Conservation (phyloP, 495 filamentous ascomycete genomes). For the Collariella sp. region DNA sequence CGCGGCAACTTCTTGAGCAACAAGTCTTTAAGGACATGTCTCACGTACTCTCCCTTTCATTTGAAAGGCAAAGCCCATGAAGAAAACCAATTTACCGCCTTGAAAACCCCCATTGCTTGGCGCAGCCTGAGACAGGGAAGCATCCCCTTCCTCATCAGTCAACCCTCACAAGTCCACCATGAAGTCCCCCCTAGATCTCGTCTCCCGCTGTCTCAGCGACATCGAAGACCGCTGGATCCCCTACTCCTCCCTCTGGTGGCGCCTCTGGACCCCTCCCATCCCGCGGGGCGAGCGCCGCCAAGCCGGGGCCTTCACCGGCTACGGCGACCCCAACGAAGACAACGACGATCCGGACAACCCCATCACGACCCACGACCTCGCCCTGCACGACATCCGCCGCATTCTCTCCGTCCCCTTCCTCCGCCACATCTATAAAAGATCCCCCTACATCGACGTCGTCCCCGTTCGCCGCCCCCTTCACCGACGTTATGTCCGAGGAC, state of each 20-base stretch:
- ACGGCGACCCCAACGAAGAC: not conserved
- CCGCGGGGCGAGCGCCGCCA: constrained; percentile 11
- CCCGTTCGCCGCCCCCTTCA: constrained; percentile 3
- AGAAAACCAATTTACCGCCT: too few relatives aligned
- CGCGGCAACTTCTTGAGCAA: too few relatives aligned
- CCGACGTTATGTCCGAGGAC: not conserved
- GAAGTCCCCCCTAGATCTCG: constrained; percentile 7
- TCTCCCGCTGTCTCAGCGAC: constrained; percentile 5
- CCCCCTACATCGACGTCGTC: constrained; percentile 14
- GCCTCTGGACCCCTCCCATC: constrained; percentile 13
- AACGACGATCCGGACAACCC: not conserved
- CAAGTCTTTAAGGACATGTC: too few relatives aligned
- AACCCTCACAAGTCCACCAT: too few relatives aligned
- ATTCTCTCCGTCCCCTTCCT: constrained; percentile 1
- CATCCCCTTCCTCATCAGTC: too few relatives aligned
- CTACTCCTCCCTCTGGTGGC: constrained; percentile 14
- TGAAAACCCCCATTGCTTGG: too few relatives aligned
- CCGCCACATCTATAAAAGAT: constrained; percentile 11
- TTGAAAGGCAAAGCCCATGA: too few relatives aligned
- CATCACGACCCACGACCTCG: not conserved
- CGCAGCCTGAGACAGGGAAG: too few relatives aligned
- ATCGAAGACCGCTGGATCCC: constrained; percentile 13
- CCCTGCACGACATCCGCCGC: constrained; percentile 8
- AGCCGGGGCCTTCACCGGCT: constrained; percentile 11
- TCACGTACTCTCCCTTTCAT: too few relatives aligned